A percentile compares a stretch with the other conserved stretches of the same genome.
Evolutionary conservation across 148 eudicot genomes (phyloP).

Genomic region (Rhododendron simsii): DNA sequence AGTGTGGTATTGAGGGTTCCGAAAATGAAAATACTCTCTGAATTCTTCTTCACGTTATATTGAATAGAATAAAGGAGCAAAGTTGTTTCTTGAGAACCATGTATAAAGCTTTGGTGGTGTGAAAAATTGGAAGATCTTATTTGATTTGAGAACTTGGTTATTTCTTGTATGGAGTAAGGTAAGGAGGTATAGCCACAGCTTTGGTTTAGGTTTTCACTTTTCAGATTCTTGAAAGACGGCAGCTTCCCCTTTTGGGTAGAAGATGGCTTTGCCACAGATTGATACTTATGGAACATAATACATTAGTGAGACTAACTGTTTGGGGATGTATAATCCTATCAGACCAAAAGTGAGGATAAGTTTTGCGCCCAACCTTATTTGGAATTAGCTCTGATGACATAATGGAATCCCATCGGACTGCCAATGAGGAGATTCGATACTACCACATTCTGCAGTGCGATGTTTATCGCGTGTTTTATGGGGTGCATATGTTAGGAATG

Average conservation of each 20-base stretch:
- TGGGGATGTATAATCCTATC: background rate
- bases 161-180: background rate
- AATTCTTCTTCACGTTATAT: background rate
- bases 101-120: background rate
- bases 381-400: background rate
- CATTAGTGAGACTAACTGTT: background rate
- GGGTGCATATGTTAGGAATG: background rate
- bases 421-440: background rate
- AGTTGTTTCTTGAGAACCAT: background rate
- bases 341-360: background rate
- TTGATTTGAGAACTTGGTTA: background rate
- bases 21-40: background rate
- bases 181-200: background rate
- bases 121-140: background rate
- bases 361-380: background rate
- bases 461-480: background rate
- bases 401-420: background rate
- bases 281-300: background rate
- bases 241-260: background rate
- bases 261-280: background rate
- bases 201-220: background rate
- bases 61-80: background rate
- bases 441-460: background rate
- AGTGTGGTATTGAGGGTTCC: background rate
- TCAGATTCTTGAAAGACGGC: background rate